phyloP scores from a whole-genome alignment of 345 rosid species.

The Sonneratia caseolaris region DNA sequence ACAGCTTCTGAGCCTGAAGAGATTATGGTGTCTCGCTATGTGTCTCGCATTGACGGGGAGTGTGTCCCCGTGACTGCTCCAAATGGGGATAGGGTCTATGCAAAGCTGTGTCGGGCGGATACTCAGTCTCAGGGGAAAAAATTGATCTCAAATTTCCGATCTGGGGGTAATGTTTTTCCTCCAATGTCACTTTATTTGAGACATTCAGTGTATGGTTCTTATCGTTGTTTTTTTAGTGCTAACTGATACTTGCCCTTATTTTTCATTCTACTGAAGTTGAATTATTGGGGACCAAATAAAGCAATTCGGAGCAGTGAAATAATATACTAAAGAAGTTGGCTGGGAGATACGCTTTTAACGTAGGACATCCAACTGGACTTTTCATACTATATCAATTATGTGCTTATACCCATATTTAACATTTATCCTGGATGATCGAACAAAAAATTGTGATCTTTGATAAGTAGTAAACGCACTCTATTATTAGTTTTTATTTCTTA shows the following conservation, averaged over 20 bases:
- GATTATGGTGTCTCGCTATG: slow-evolving; percentile 49
- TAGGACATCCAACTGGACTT: background rate
- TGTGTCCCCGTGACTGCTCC: slow-evolving; percentile 79
- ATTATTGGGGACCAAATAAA: background rate
- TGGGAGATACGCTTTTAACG: background rate
- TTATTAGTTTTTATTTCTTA: background rate
- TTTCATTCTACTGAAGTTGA: background rate
- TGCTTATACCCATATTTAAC: background rate
- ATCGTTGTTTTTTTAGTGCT: background rate
- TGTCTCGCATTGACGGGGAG: slow-evolving; percentile 73
- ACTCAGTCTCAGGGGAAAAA: slow-evolving; percentile 30
- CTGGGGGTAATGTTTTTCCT: slow-evolving; percentile 31
- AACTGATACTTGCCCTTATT: background rate
- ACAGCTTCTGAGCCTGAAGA: slow-evolving; percentile 31
- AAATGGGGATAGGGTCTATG: slow-evolving; percentile 79
- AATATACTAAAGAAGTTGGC: background rate
- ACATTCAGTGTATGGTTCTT: background rate
- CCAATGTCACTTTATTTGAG: background rate
- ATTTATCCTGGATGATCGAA: background rate
- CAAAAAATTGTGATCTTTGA: background rate
- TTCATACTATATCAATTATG: background rate
- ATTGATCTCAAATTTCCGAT: slow-evolving; percentile 30
- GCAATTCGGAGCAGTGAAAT: background rate
- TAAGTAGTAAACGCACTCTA: background rate
- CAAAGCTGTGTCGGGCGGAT: slow-evolving; percentile 44